Evolutionary conservation across 2,329 filamentous ascomycete genomes (phyloP).

Genomic region (Blastomyces percursus): DNA sequence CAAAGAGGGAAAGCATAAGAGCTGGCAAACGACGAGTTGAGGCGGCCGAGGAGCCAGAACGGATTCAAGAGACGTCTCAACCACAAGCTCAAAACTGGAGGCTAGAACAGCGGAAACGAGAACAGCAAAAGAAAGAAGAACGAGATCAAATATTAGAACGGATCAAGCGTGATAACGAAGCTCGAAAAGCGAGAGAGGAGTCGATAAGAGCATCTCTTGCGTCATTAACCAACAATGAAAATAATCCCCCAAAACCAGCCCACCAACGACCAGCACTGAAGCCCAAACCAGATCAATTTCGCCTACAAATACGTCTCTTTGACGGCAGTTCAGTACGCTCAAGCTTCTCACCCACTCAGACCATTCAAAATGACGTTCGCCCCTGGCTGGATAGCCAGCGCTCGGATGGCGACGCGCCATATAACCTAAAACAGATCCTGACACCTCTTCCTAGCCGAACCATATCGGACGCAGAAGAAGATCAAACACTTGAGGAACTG

Average conservation of each 20-base stretch:
- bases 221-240: slow-evolving; percentile 10
- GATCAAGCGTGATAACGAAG: slow-evolving; percentile 66
- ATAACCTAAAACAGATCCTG: slow-evolving; percentile 73
- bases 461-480: slow-evolving; percentile 66
- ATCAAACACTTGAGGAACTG: slow-evolving; percentile 54
- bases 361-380: slow-evolving; percentile 56
- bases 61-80: slow-evolving; percentile 20
- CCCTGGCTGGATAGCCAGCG: slow-evolving; percentile 62
- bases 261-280: slow-evolving; percentile 7
- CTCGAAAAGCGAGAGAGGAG: slow-evolving; percentile 49
- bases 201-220: background rate
- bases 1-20: slow-evolving; percentile 20
- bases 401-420: slow-evolving; percentile 50
- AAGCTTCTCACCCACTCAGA: slow-evolving; percentile 55
- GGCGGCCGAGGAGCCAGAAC: background rate
- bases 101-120: slow-evolving; percentile 48
- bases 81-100: slow-evolving; percentile 41
- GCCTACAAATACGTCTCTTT: slow-evolving; percentile 69
- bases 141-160: slow-evolving; percentile 59
- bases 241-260: slow-evolving; percentile 9
- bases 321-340: slow-evolving; percentile 70
- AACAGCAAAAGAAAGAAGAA: slow-evolving; percentile 56
- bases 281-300: slow-evolving; percentile 33
- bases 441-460: slow-evolving; percentile 64
- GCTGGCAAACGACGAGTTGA: slow-evolving; percentile 13